These are phyloP conservation scores for Galerina sulciceps DNA, from an alignment of 768 basidiomycete genomes.

Conservation along the genomic window DNA sequence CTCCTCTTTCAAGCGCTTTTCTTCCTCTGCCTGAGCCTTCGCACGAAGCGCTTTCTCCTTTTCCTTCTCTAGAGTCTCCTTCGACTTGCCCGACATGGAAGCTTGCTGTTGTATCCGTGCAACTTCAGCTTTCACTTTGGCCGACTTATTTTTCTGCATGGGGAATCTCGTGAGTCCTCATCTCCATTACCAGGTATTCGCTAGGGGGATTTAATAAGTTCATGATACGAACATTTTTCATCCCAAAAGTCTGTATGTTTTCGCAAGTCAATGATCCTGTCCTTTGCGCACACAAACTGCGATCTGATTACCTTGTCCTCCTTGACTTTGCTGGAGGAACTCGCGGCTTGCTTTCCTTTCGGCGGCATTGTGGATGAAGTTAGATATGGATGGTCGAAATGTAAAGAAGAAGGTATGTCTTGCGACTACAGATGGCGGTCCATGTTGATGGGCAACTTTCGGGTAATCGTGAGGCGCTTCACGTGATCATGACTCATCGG, in stretches of 20 bases:
- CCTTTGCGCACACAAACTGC: slow-evolving; percentile 22
- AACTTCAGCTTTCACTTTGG: slow-evolving; percentile 89
- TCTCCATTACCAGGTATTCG: neutral
- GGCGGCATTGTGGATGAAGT: slow-evolving; percentile 64
- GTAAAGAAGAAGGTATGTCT: neutral
- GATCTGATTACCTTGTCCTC: slow-evolving; percentile 74
- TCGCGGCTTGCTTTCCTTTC: slow-evolving; percentile 66
- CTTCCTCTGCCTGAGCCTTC: slow-evolving; percentile 78
- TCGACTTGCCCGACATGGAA: slow-evolving; percentile 77
- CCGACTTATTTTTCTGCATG: slow-evolving; percentile 88
- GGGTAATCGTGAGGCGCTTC: too few relatives aligned
- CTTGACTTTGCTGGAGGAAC: slow-evolving; percentile 72
- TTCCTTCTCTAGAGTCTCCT: slow-evolving; percentile 80
- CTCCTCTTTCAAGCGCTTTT: slow-evolving; percentile 84
- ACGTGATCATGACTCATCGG: too few relatives aligned
- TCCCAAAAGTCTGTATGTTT: slow-evolving; percentile 71
- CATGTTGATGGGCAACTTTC: neutral
- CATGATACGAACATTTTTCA: slow-evolving; percentile 74
- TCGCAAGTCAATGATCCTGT: slow-evolving; percentile 23
- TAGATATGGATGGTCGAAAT: neutral
- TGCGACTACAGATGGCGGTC: neutral
- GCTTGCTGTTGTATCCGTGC: slow-evolving; percentile 81
- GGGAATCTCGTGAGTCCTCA: neutral
- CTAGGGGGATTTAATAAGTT: neutral
- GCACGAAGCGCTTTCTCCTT: slow-evolving; percentile 79